Base-by-base conservation (phyloP, 345 rosid genomes). In the Eucalyptus microcorys region DNA sequence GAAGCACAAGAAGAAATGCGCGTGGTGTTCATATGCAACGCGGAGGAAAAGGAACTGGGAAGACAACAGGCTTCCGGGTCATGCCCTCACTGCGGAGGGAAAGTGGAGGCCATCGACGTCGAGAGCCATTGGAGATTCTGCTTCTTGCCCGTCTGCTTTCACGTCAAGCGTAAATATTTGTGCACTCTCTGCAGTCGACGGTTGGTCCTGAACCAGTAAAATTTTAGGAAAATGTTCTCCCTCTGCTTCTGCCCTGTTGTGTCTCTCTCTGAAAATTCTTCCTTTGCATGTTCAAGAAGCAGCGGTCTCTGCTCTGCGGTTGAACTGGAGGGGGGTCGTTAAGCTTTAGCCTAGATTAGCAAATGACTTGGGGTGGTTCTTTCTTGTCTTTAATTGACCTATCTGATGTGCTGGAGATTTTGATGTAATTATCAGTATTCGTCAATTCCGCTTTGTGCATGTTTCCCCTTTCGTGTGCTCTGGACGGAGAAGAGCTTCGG, bases 31-130 rank as follows among this genome's bases (percentile, higher is more conserved):
- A 89, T 95, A 49, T 95, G 95, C 79, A 92, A 93, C 4, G 94
- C 91, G 79, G 95, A 95, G 66, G 95, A 94, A 89, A 92, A 89
- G 53, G 99, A 96, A 90, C 89, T 96, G 30, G 96, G 94, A 21
- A 91, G 98, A 52, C 98, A 94, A 83, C 90, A 93, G 66, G 99
- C 99, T 37, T 94, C 95, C 1, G 98, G 99, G 4, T 90, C 92
- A 22, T 96, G 99, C 89, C 97, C 99, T 1, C 92, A 94, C 92
- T 97, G 99, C 76, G 95, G 96, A 2, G 98, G 99, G 26, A 93
- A 92, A 92, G 95, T 97, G 50, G 90, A 93, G 89, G 96, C 97
- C 89, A 87, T 94, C 68, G 99, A 95, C 71, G 92, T 95, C 1
- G 96, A 97, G 91, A 95, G 92, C 13, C 95, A 93, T 61, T 93